phyloP scores from a whole-genome alignment of 169 alveolate genomes.

The Cystoisospora suis region DNA sequence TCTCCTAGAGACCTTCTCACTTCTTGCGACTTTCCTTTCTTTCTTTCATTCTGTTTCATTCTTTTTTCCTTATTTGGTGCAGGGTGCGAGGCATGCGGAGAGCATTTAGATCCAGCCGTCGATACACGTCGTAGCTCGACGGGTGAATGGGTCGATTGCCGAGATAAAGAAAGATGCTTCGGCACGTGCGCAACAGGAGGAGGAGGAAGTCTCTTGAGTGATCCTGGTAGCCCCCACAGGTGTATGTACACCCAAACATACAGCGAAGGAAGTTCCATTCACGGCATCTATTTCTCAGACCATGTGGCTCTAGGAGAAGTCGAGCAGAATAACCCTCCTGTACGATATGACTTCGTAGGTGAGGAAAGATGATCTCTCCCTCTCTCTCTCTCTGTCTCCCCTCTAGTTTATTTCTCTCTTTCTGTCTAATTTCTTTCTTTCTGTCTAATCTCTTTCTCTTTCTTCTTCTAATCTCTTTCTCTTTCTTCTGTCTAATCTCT shows the following conservation, averaged over 20 bases:
- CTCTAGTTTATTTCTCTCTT: neutral
- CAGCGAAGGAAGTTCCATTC: constrained; percentile 83
- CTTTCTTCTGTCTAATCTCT: neutral
- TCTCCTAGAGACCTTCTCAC: neutral
- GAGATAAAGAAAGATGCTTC: constrained; percentile 39
- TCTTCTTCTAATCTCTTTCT: too few species aligned
- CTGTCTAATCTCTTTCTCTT: neutral
- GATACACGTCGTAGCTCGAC: constrained; percentile 67
- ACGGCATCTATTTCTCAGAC: constrained; percentile 80
- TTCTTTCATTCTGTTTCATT: neutral
- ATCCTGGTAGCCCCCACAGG: constrained; percentile 42
- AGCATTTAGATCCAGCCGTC: constrained; percentile 71
- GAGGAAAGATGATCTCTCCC: neutral
- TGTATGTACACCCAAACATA: constrained; percentile 79
- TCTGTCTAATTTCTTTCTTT: too few species aligned
- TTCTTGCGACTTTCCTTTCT: neutral
- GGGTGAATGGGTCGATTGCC: constrained; percentile 64
- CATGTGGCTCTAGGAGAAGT: constrained; percentile 72
- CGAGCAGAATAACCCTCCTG: constrained; percentile 62
- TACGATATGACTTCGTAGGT: constrained; percentile 57
- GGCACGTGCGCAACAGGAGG: constrained; percentile 52
- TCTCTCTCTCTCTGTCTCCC: neutral
- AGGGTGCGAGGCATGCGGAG: constrained; percentile 55
- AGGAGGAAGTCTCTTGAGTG: constrained; percentile 38
- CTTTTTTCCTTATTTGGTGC: too few species aligned